Conservation (phyloP, 768 basidiomycete genomes). For the Lactarius vividus region DNA sequence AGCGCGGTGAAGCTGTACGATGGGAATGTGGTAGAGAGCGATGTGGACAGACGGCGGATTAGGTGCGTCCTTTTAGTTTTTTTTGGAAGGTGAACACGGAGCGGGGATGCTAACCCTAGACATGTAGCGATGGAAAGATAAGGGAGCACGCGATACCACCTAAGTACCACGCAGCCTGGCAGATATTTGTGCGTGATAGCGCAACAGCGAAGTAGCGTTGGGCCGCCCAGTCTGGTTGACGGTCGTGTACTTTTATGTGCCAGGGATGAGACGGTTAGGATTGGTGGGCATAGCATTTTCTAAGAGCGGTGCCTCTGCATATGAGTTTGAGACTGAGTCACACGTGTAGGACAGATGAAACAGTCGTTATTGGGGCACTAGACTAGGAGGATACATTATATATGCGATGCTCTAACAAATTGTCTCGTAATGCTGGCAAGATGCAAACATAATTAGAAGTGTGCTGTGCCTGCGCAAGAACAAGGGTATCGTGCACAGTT, state of each 20-base stretch:
- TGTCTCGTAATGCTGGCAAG: slow-evolving; percentile 57
- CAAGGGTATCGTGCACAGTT: slow-evolving; percentile 45
- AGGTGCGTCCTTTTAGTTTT: slow-evolving; percentile 11
- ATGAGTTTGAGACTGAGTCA: background rate
- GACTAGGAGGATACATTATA: slow-evolving; percentile 33
- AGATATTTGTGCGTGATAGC: slow-evolving; percentile 3
- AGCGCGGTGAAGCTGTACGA: slow-evolving; percentile 25
- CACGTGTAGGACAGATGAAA: background rate
- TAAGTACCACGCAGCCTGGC: slow-evolving; percentile 23
- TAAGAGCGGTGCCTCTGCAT: background rate
- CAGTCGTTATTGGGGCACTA: slow-evolving; percentile 25
- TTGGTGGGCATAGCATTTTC: background rate
- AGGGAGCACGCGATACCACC: slow-evolving; percentile 16
- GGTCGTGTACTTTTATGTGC: background rate
- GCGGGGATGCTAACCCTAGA: background rate
- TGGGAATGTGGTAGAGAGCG: slow-evolving; percentile 20
- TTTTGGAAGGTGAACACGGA: background rate
- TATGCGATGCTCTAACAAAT: slow-evolving; percentile 71
- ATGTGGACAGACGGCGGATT: slow-evolving; percentile 20
- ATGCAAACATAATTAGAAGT: slow-evolving; percentile 31
- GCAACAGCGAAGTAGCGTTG: background rate
- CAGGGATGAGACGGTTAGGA: background rate
- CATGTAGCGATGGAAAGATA: slow-evolving; percentile 26
- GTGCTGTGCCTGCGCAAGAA: slow-evolving; percentile 42
- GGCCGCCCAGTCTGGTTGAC: background rate